A percentile compares a stretch with the other conserved stretches of the same genome.
phyloP scores from a whole-genome alignment of 176 grass and related monocot species.

The Lolium rigidum region DNA sequence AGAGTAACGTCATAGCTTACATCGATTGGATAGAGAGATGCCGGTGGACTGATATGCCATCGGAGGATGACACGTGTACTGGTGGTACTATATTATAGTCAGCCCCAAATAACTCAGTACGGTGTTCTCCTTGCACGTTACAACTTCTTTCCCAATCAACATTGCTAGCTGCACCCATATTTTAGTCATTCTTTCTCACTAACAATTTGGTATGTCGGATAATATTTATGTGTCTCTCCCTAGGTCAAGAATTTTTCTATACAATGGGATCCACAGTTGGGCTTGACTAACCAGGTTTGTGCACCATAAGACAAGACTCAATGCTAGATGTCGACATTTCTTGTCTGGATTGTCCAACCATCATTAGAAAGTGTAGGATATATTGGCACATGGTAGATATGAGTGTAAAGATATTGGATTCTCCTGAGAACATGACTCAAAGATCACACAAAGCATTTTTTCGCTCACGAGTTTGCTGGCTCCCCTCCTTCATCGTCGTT shows the following conservation, averaged over 20 bases:
- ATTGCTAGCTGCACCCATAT: neutral
- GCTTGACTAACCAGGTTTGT: too few species aligned
- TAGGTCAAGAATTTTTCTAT: neutral
- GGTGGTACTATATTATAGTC: neutral
- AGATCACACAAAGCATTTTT: too few species aligned
- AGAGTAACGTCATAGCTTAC: neutral
- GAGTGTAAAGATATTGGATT: too few species aligned
- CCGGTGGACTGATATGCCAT: neutral
- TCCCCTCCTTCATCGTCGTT: too few species aligned
- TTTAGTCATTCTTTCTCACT: neutral
- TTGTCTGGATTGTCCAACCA: too few species aligned
- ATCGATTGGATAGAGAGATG: neutral
- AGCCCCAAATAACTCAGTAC: conserved; percentile 28
- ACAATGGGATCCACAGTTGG: neutral
- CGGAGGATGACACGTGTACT: neutral
- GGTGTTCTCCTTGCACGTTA: neutral
- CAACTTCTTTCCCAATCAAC: conserved; percentile 1
- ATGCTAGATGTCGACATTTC: too few species aligned
- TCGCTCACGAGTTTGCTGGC: too few species aligned
- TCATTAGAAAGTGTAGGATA: too few species aligned
- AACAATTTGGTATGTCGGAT: neutral
- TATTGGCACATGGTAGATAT: too few species aligned
- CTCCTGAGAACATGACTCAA: too few species aligned
- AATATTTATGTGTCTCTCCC: neutral
- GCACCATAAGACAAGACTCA: too few species aligned